Evolutionary conservation across 257 asterid species (phyloP).

Genomic region (Gentiana macrophylla): DNA sequence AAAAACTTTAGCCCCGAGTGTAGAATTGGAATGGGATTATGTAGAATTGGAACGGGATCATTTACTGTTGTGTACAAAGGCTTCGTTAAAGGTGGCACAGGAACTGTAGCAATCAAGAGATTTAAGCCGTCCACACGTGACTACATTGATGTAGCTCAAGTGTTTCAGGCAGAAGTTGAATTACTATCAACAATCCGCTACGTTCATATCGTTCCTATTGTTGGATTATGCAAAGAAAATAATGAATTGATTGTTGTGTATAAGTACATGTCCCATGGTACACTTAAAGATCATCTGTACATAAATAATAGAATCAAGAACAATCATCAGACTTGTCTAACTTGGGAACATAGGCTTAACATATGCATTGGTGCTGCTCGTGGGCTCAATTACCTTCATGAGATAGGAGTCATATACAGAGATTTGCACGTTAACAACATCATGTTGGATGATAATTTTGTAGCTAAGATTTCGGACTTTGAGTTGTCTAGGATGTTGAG

Average conservation of each 20-base stretch:
- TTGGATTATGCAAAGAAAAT: background rate
- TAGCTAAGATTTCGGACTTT: too few relatives aligned
- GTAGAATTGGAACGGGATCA: too few relatives aligned
- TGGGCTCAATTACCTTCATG: background rate
- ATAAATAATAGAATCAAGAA: too few relatives aligned
- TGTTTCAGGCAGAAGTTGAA: constrained; percentile 1
- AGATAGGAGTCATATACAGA: background rate
- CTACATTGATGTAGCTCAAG: background rate
- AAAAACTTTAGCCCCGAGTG: background rate
- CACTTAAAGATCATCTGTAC: background rate
- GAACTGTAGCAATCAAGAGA: too few relatives aligned
- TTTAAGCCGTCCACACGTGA: background rate
- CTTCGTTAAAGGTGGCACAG: too few relatives aligned
- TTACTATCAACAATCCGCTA: background rate
- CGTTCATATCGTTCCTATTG: background rate
- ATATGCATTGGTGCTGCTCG: background rate
- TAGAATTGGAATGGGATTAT: too few relatives aligned
- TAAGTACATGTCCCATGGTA: background rate
- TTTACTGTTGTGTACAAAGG: too few relatives aligned
- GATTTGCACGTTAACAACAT: too few relatives aligned
- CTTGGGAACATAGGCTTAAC: constrained; percentile 1
- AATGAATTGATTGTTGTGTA: background rate
- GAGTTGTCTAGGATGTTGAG: too few relatives aligned
- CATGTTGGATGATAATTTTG: too few relatives aligned
- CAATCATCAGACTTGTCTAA: background rate